Evolutionary conservation across 441 rosid genomes (phyloP), one percentile per base, ranked within the genome.

Genomic region (Populus hybrid): DNA sequence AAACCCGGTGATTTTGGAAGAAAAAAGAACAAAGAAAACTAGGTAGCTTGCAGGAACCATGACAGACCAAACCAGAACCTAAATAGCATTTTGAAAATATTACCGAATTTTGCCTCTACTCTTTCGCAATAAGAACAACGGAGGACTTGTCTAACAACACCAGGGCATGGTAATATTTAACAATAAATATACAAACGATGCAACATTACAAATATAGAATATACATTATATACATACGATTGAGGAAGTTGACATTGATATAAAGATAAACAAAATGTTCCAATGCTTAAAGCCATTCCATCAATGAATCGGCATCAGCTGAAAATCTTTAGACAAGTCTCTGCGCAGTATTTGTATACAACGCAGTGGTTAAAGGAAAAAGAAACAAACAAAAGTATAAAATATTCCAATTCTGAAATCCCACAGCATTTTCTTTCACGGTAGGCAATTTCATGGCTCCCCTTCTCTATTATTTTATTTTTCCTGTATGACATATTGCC

Each of bases 1-100:
- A 68, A 68, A 75, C 79, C 32, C 32, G 77, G 19, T 38, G 67
- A 64, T 4, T 30, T 50, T 40, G 35, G 65, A 30, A 34, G 65
- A 6, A 81, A 67, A 9, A 28, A 14, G 65, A 10, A 10, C 3
- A 0, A 3, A n/a, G 65, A n/a, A 53, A 19, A n/a, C 26, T 59
- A n/a, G 65, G 65, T 8, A n/a, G 4, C 65, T 59, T 59, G 9
- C 30, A 32, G 67, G 14, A 42, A 11, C 9, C n/a, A 35, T 12
- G 18, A 30, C 16, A 71, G 9, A 57, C 67, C 61, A 68, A 18
- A 63, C 12, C 71, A 61, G 28, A 35, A 69, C 40, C 40, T 53
- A 9, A 24, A 14, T 26, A 79, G 53, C 35, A 67, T 18, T 73
- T 14, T 6, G 42, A 23, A 77, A 24, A 57, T 59, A 24, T 19